A percentile compares a stretch with the other conserved stretches of the same genome.
Conservation (phyloP, 176 grass and related monocot genomes). For the bread wheat (Triticum aestivum) region DNA sequence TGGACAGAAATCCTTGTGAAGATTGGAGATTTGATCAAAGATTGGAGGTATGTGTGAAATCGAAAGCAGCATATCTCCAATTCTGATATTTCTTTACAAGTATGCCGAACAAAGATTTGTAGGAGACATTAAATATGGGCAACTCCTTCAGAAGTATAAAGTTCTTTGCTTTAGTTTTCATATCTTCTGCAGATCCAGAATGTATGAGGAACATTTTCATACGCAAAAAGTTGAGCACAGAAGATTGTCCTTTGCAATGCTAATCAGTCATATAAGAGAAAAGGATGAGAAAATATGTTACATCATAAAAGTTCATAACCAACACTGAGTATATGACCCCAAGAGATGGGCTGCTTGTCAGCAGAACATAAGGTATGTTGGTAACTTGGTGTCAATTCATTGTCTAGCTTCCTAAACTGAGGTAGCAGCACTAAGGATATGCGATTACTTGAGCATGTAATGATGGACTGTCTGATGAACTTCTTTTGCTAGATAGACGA, state of each 20-base stretch:
- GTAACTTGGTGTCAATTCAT: conserved; percentile 11
- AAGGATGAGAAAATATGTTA: not conserved
- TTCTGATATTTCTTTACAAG: conserved; percentile 9
- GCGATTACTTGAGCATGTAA: conserved; percentile 7
- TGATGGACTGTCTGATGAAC: not conserved
- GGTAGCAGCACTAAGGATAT: conserved; percentile 3
- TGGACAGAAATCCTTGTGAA: conserved; percentile 14
- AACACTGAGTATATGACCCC: not conserved
- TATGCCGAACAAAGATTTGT: not conserved
- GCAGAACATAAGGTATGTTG: conserved; percentile 9
- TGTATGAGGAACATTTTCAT: conserved; percentile 13
- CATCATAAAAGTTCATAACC: conserved; percentile 4
- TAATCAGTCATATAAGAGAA: conserved; percentile 5
- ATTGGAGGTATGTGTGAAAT: not conserved
- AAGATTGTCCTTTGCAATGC: not conserved
- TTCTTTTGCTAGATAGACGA: conserved; percentile 17
- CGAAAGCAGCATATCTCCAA: conserved; percentile 2
- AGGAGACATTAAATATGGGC: not conserved
- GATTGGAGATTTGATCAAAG: conserved; percentile 20
- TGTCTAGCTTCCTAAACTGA: conserved; percentile 8
- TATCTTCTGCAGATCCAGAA: not conserved
- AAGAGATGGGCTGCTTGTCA: conserved; percentile 19
- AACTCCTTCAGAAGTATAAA: conserved; percentile 22
- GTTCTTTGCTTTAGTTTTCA: not conserved
- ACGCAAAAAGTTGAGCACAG: not conserved